phyloP scores from a whole-genome alignment of 257 asterid genomes.

The Solanum bulbocastanum region DNA sequence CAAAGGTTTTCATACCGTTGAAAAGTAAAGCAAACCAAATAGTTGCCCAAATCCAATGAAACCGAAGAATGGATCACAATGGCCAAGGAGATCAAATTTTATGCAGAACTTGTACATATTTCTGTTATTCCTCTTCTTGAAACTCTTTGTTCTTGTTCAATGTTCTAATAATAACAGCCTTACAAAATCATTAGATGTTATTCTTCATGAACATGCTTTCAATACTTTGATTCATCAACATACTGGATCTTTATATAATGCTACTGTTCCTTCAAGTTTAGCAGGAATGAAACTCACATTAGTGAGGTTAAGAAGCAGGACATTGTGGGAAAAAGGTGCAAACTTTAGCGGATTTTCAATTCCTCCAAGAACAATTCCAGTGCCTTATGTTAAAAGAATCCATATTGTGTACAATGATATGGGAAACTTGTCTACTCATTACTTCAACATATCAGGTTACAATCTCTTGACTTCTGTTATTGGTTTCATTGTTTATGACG shows the following conservation, averaged over 20 bases:
- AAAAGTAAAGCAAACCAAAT: background rate
- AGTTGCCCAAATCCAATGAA: background rate
- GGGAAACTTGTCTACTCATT: slow-evolving; percentile 54
- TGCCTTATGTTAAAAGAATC: slow-evolving; percentile 53
- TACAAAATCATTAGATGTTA: slow-evolving; percentile 35
- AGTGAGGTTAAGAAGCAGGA: slow-evolving; percentile 55
- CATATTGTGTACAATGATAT: slow-evolving; percentile 61
- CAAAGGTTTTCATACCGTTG: background rate
- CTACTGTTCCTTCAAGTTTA: slow-evolving; percentile 46
- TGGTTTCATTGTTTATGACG: slow-evolving; percentile 54
- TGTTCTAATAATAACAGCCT: slow-evolving; percentile 16
- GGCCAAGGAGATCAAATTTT: background rate
- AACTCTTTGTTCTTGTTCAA: slow-evolving; percentile 10
- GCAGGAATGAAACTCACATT: slow-evolving; percentile 57
- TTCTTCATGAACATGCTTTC: slow-evolving; percentile 53
- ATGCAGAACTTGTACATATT: slow-evolving; percentile 1
- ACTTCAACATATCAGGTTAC: slow-evolving; percentile 57
- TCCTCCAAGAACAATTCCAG: slow-evolving; percentile 53
- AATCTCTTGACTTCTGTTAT: slow-evolving; percentile 40
- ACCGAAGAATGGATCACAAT: slow-evolving; percentile 11
- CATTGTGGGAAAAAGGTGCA: slow-evolving; percentile 56
- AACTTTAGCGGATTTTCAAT: slow-evolving; percentile 47
- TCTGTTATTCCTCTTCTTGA: slow-evolving; percentile 17
- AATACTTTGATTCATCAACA: slow-evolving; percentile 28
- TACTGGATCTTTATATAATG: slow-evolving; percentile 49